A percentile compares a stretch with the other conserved stretches of the same genome.
Evolutionary conservation across 371 early-diverging fungal genomes (phyloP).

Genomic region (Mortierella sp.): DNA sequence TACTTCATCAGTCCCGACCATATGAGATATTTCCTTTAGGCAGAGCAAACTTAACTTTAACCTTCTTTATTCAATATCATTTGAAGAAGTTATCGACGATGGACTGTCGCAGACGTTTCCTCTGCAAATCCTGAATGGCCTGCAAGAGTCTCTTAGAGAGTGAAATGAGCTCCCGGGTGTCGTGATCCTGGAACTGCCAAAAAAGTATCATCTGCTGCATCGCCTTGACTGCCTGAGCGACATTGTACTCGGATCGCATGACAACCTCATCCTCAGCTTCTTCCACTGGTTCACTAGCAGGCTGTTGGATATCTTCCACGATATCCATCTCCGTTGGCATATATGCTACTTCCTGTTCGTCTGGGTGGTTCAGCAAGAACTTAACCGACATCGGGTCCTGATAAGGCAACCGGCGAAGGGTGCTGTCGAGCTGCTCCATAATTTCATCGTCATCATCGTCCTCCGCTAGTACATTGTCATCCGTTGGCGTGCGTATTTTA

Average conservation of each 20-base stretch:
- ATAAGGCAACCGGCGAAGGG: neutral
- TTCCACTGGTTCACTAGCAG: neutral
- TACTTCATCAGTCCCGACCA: no score
- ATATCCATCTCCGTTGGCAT: neutral
- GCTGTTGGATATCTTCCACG: neutral
- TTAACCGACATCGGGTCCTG: slow-evolving; percentile 3
- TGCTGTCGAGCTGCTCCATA: neutral
- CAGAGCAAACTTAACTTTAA: no score
- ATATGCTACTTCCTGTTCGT: slow-evolving; percentile 5
- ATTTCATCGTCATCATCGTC: neutral
- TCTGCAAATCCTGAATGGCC: neutral
- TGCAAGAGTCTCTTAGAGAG: no score
- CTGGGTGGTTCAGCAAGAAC: slow-evolving; percentile 2
- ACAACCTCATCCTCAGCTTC: slow-evolving; percentile 1
- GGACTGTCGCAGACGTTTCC: neutral
- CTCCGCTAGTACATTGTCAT: neutral
- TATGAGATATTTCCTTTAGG: neutral
- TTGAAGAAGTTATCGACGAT: neutral
- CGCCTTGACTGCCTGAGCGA: slow-evolving; percentile 2
- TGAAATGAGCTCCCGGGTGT: neutral
- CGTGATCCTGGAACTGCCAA: slow-evolving; percentile 10
- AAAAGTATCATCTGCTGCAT: neutral
- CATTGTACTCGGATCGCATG: neutral
- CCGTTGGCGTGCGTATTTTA: slow-evolving; percentile 6
- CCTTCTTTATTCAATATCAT: neutral